A percentile compares a stretch with the other conserved stretches of the same genome.
Evolutionary conservation across 1,284 basidiomycete genomes (phyloP).

Genomic region (Ustilago shanxiensis): DNA sequence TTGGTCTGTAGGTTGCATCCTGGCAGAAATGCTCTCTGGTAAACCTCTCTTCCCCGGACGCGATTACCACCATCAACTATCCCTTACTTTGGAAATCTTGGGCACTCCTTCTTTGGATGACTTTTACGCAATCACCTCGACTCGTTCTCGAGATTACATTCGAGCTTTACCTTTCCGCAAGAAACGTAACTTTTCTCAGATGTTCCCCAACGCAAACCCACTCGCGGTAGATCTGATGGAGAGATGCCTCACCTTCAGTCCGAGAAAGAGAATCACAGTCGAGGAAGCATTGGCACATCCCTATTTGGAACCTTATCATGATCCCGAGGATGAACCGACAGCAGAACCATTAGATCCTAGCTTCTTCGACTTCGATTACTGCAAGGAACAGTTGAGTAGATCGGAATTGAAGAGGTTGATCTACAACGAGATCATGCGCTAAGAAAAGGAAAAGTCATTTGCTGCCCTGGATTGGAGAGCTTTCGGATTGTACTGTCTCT

Average conservation of each 20-base stretch:
- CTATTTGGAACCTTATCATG: conserved; percentile 68
- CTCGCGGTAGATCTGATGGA: conserved; percentile 83
- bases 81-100: conserved; percentile 75
- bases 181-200: conserved; percentile 80
- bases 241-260: conserved; percentile 80
- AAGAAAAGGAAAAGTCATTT: neutral
- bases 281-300: conserved; percentile 68
- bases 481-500: neutral
- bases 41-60: conserved; percentile 88
- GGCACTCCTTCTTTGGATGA: conserved; percentile 76
- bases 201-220: conserved; percentile 84
- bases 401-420: conserved; percentile 68
- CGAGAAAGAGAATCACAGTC: conserved; percentile 67
- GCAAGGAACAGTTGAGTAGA: conserved; percentile 72
- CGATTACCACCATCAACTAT: conserved; percentile 73
- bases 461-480: neutral
- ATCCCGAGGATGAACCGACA: conserved; percentile 68
- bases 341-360: conserved; percentile 65
- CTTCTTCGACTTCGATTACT: conserved; percentile 68
- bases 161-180: conserved; percentile 91
- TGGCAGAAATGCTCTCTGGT: conserved; percentile 94
- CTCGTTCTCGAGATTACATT: conserved; percentile 89
- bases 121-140: conserved; percentile 80
- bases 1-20: conserved; percentile 92
- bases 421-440: conserved; percentile 63